A percentile compares a stretch with the other conserved stretches of the same genome.
These are phyloP conservation scores for Acanthamoeba comandoni DNA, from an alignment of 208 protist genomes.

Conservation along the genomic window DNA sequence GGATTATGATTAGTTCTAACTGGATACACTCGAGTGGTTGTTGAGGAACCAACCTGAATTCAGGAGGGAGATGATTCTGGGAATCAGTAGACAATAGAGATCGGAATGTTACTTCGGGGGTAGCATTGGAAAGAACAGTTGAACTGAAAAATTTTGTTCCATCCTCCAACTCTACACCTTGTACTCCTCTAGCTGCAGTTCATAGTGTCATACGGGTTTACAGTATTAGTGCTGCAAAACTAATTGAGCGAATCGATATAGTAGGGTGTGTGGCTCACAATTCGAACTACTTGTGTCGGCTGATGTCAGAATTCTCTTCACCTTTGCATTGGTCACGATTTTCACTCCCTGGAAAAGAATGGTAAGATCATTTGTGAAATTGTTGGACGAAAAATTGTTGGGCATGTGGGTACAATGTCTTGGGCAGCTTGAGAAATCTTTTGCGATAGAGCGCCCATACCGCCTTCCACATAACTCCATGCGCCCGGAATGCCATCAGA, in stretches of 20 bases:
- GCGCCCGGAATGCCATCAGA: conserved; percentile 54
- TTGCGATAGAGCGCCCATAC: conserved; percentile 79
- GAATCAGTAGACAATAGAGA: conserved; percentile 44
- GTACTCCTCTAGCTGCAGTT: background rate
- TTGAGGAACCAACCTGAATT: conserved; percentile 13
- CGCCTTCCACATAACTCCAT: conserved; percentile 80
- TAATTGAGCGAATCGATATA: background rate
- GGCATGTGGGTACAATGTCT: background rate
- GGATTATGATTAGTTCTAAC: background rate
- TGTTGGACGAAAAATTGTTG: background rate
- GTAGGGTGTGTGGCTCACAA: background rate
- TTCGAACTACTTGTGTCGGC: background rate
- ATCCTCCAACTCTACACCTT: conserved; percentile 51
- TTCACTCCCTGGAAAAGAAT: conserved; percentile 64
- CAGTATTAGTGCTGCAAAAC: no score
- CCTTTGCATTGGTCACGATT: conserved; percentile 44
- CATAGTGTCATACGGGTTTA: background rate
- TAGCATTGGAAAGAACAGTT: conserved; percentile 77
- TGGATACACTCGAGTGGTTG: background rate
- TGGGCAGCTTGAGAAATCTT: conserved; percentile 69
- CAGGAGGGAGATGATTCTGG: conserved; percentile 3
- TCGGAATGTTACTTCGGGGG: conserved; percentile 71
- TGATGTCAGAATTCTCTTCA: conserved; percentile 40
- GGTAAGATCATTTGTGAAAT: no score
- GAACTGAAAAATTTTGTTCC: conserved; percentile 59